A percentile compares a stretch with the other conserved stretches of the same genome.
Conservation (phyloP, 805 yeast genomes). For the Metschnikowia amazonensis region DNA sequence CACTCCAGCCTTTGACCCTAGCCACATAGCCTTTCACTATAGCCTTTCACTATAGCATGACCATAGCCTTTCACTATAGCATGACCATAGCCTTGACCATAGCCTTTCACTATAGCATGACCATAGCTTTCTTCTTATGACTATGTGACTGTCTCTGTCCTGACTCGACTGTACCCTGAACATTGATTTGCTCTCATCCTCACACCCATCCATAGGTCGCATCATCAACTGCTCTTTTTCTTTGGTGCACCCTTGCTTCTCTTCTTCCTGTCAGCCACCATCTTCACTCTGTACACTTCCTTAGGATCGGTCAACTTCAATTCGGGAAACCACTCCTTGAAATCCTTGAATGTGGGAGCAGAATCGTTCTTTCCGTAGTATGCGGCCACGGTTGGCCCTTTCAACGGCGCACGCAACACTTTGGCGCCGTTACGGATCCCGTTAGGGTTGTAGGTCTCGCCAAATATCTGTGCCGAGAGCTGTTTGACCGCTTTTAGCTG, state of each 20-base stretch:
- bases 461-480: slow-evolving; percentile 62
- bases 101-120: no score
- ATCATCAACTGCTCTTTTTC: slow-evolving; percentile 43
- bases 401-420: slow-evolving; percentile 60
- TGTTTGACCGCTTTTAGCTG: slow-evolving; percentile 57
- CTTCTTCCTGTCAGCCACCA: slow-evolving; percentile 64
- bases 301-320: slow-evolving; percentile 58
- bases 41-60: no score
- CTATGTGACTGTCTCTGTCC: no score
- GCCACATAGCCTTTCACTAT: no score
- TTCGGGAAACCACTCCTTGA: slow-evolving; percentile 51
- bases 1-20: no score
- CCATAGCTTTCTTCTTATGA: no score
- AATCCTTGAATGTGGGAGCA: slow-evolving; percentile 59
- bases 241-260: slow-evolving; percentile 89
- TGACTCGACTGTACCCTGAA: no score
- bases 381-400: slow-evolving; percentile 64
- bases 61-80: no score
- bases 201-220: no score
- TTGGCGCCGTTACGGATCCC: slow-evolving; percentile 68
- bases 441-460: slow-evolving; percentile 66
- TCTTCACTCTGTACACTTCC: slow-evolving; percentile 64
- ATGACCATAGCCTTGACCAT: no score
- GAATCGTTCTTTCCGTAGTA: slow-evolving; percentile 72
- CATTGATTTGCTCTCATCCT: no score